Percentiles rank a stretch among this genome's conserved stretches.
Conservation (phyloP, 768 basidiomycete species). For the Suillus placidus region DNA sequence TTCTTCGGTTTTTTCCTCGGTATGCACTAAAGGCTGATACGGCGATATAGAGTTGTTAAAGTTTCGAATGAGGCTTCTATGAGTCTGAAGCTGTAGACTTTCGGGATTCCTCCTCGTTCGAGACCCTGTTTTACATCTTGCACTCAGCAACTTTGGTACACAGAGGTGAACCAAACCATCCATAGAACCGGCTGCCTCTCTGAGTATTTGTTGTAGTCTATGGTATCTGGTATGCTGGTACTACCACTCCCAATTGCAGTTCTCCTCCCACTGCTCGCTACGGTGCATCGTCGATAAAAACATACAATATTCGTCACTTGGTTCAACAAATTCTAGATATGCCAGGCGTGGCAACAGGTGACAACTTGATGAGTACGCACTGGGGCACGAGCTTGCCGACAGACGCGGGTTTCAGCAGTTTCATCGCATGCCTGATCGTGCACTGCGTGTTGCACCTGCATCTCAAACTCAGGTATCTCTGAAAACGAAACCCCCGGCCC, state of each 20-base stretch:
- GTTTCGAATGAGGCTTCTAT: slow-evolving; percentile 47
- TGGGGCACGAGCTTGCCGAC: background rate
- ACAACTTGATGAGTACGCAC: background rate
- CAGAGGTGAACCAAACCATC: background rate
- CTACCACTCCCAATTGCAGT: background rate
- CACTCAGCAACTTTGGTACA: background rate
- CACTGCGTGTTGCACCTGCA: background rate
- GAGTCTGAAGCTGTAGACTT: background rate
- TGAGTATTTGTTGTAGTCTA: background rate
- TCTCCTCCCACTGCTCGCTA: background rate
- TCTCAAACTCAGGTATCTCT: background rate
- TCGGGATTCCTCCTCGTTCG: background rate
- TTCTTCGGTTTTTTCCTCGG: background rate
- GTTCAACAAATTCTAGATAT: background rate
- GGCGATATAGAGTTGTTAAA: slow-evolving; percentile 52
- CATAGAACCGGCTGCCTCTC: background rate
- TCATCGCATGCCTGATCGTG: background rate
- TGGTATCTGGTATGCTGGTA: background rate
- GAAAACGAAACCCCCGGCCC: background rate
- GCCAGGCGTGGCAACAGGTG: background rate
- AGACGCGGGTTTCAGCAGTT: background rate
- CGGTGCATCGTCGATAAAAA: background rate
- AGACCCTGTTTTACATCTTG: background rate
- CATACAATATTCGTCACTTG: background rate
- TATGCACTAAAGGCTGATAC: slow-evolving; percentile 11